Percentiles rank a stretch among this genome's conserved stretches.
These are phyloP conservation scores for Thielaviopsis populi DNA, from an alignment of 2,329 filamentous ascomycete genomes.

Conservation along the genomic window DNA sequence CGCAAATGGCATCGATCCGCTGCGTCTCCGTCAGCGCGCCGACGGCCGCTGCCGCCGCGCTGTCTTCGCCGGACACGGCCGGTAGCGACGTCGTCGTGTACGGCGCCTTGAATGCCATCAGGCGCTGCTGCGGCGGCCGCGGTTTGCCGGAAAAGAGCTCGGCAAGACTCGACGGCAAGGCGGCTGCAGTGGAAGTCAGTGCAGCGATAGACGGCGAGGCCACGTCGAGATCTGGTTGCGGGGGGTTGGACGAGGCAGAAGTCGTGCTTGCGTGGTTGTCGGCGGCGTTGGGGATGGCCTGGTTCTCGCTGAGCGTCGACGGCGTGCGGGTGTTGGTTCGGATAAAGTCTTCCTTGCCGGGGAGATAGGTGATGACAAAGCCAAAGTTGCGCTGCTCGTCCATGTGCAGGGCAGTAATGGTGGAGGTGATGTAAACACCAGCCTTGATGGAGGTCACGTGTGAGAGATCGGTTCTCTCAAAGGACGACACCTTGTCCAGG, in stretches of 20 bases:
- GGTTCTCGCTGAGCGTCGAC: conserved; percentile 32
- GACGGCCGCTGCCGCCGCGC: conserved; percentile 22
- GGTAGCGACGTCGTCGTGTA: conserved; percentile 39
- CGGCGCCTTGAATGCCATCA: conserved; percentile 41
- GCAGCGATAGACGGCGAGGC: conserved; percentile 12
- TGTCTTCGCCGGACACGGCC: conserved; percentile 35
- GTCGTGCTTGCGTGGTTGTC: neutral
- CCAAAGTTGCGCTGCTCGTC: conserved; percentile 73
- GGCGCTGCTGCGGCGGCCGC: conserved; percentile 25
- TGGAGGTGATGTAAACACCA: conserved; percentile 83
- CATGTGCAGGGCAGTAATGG: conserved; percentile 59
- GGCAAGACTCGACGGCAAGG: conserved; percentile 26
- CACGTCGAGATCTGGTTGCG: neutral
- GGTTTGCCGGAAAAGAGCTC: conserved; percentile 30
- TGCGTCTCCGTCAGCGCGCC: conserved; percentile 38
- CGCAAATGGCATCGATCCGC: conserved; percentile 49
- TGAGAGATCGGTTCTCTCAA: conserved; percentile 68
- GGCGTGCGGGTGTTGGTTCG: conserved; percentile 78
- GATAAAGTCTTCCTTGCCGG: conserved; percentile 54
- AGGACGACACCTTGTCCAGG: conserved; percentile 83
- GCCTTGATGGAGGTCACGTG: conserved; percentile 59
- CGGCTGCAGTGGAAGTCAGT: conserved; percentile 16
- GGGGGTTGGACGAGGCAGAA: neutral
- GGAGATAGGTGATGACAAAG: conserved; percentile 62
- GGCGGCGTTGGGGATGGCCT: neutral